Base-by-base conservation (phyloP, 179 eudicot genomes). In the Nepenthes alata region DNA sequence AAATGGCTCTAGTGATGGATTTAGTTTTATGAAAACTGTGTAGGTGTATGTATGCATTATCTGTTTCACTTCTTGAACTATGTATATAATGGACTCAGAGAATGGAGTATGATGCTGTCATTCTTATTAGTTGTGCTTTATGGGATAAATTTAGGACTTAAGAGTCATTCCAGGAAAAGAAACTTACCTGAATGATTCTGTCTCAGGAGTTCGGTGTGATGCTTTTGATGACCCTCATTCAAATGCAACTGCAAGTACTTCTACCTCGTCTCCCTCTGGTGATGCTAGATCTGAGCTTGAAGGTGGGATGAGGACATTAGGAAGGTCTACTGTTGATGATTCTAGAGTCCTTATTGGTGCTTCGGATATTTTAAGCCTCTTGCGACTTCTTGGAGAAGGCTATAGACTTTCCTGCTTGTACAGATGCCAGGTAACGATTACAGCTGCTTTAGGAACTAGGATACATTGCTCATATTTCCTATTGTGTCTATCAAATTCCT, bases 351-450 rank as follows among this genome's bases (percentile, higher is more conserved):
- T 69, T 53, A 67, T 62, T 50, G 96, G 97, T 60, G 79, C 96
- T 68, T 75, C 73, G n/a, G 97, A 90, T 65, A 71, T 94, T 58
- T 67, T 94, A 71, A 66, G 77, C 57, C 86, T 94, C 41, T 75
- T 89, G 71, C 80, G 78, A 77, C 78, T 75, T 50, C 66, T 90
- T 13, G 97, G 95, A 49, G 97, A 94, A 66, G 99, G 95, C 70
- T 87, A 76, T 69, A 94, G 97, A 71, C 89, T 90, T 61, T 85
- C 89, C 47, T 90, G 91, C 83, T 47, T 84, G 74, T 85, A 85
- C 70, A 82, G 82, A 60, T 85, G 96, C 78, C 87, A 87, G 97
- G 99, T 91, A 82, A 57, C 67, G 47, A 49, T 34, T 59, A 11
- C 37, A 39, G 59, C 38, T 11, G 25, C 47, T 52, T 47, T 45